These are phyloP conservation scores for Galeopsis tetrahit DNA, from an alignment of 257 asterid genomes.

Conservation along the genomic window DNA sequence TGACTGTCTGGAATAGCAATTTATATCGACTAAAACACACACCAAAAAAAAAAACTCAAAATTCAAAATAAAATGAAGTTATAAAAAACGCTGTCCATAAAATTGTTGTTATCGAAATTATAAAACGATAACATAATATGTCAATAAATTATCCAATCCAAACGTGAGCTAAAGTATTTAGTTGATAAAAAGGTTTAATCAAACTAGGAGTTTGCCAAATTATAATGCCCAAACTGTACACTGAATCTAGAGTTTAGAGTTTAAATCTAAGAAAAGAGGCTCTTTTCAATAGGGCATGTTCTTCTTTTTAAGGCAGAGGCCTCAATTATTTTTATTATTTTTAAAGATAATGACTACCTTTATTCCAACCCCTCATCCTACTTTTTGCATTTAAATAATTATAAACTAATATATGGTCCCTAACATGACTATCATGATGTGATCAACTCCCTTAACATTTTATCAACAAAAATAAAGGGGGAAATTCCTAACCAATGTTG, in stretches of 20 bases:
- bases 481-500: constrained; percentile 22
- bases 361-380: constrained; percentile 36
- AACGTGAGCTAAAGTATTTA: too few species aligned
- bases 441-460: constrained; percentile 34
- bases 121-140: too few species aligned
- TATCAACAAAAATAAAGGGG: not conserved
- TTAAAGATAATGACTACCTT: constrained; percentile 52
- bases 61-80: too few species aligned
- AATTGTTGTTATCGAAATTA: too few species aligned
- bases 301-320: constrained; percentile 54
- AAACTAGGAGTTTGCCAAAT: constrained; percentile 30
- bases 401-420: constrained; percentile 40
- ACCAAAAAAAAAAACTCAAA: too few species aligned
- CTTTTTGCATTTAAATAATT: constrained; percentile 22
- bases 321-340: constrained; percentile 26
- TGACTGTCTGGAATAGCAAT: too few species aligned
- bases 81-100: too few species aligned
- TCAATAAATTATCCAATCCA: too few species aligned
- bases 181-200: too few species aligned
- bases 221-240: constrained; percentile 36
- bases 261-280: constrained; percentile 33
- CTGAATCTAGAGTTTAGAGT: constrained; percentile 35
- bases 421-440: constrained; percentile 37
- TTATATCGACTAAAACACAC: too few species aligned
- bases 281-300: constrained; percentile 55